Evolutionary conservation across 805 yeast genomes (phyloP), one percentile per base, ranked within the genome.

Genomic region (Debaryomyces maramus): DNA sequence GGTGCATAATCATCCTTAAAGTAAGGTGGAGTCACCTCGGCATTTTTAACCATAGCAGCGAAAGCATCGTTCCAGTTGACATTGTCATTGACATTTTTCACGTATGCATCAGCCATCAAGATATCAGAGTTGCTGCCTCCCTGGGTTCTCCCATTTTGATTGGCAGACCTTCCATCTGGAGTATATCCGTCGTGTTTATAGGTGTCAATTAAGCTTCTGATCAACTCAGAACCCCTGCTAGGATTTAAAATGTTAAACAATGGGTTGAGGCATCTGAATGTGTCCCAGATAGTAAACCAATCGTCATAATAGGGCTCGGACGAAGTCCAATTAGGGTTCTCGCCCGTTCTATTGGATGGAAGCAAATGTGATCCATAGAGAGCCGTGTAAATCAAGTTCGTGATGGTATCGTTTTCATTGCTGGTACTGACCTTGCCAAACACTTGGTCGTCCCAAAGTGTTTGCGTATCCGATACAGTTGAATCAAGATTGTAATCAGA

Each of bases 61-160:
- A 51, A 61, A 3, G 63, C 66, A 19, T 52, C 53, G 6, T 44
- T 37, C 70, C 69, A 65, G 39, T 60, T 43, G 3, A 63, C 44
- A 2, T 43, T 43, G 9, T 37, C 41, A 13, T 44, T 45, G 11
- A 64, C 45, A 4, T 51, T 49, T 42, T 65, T 65, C 5, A 55
- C 44, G 36, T 46, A 61, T 2, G 68, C 70, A 46, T 65, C 71
- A 6, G 68, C 67, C 31, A 65, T 47, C 5, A 63, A 52, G 26
- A 63, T 60, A 41, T 65, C 71, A 4, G 67, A 59, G 39, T 63
- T 62, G 21, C 61, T 51, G 0, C 70, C 71, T 14, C 71, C 71
- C 42, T 63, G 68, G 3, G 68, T 61, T 30, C 61, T 50, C 8
- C 70, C 69, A 34, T 61, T 61, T 43, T 65, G 64, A 35, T 60